Evolutionary conservation across 176 grass and related monocot genomes (phyloP), one percentile per base, ranked within the genome.

Genomic region (Bolboschoenus planiculmis): DNA sequence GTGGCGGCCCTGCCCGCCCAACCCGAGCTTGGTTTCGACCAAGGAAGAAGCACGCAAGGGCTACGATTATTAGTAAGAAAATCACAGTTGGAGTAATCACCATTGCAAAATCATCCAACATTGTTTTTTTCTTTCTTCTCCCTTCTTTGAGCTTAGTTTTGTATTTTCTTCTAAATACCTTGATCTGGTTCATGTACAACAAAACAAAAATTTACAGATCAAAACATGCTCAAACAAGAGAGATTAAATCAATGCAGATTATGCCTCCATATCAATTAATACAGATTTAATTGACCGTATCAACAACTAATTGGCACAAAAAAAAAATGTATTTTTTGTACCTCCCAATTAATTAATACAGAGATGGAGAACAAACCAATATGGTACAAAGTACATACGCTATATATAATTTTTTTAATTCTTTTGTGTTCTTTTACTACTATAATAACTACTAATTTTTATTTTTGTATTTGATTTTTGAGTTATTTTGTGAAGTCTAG

Each of bases 1-100:
- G n/a, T n/a, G n/a, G n/a, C n/a, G 29, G n/a, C n/a, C n/a, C 15
- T 10, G 80, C 50, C 23, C 48, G 13, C 57, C 78, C 87, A 10
- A 78, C 54, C 16, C 87, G 66, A 36, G 90, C 87, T 0, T 79
- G 86, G 78, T 64, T 83, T 29, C 95, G 60, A 21, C 90, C 90
- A 23, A 92, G 5, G 1, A 92, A 65, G 82, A 91, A 94, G 86
- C 90, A 97, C 58, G 66, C 95, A 59, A 97, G 57, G 78, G 88
- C 92, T 40, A 94, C 54, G 53, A 97, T 26, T 81, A 88, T 64
- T 24, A 94, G 10, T 56, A 97, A 81, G 13, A 97, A 5, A 44
- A 97, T 85, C 78, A 88, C 78, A 15, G 87, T 87, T 68, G 92
- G 71, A 4, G 92, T 92, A 83, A 94, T 93, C 65, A 92, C 87